phyloP scores from a whole-genome alignment of 768 basidiomycete genomes.

The Collybiopsis confluens region DNA sequence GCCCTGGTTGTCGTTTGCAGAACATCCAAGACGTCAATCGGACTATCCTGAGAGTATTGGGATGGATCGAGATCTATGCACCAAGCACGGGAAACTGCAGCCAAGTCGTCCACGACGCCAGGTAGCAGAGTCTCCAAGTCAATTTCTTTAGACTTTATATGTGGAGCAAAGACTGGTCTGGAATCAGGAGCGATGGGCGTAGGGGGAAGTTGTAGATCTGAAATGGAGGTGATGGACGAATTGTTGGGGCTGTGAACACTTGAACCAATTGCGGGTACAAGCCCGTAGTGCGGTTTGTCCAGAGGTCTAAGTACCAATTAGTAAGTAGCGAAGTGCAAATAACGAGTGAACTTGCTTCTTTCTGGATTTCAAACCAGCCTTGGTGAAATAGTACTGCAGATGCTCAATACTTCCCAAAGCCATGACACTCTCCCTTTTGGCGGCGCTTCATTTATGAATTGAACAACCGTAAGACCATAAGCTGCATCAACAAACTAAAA shows the following conservation, averaged over 20 bases:
- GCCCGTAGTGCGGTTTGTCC: slow-evolving; percentile 48
- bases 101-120: slow-evolving; percentile 72
- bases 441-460: too few species aligned
- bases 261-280: slow-evolving; percentile 77
- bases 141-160: slow-evolving; percentile 63
- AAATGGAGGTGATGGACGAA: slow-evolving; percentile 36
- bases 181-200: slow-evolving; percentile 51
- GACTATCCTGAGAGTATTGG: slow-evolving; percentile 4
- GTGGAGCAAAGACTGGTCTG: slow-evolving; percentile 40
- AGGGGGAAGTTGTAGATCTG: slow-evolving; percentile 64
- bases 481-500: too few species aligned
- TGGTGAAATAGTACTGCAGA: slow-evolving; percentile 92
- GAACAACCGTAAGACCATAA: too few species aligned
- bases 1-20: slow-evolving; percentile 79
- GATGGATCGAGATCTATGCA: slow-evolving; percentile 29
- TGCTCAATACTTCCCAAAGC: slow-evolving; percentile 94
- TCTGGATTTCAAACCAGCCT: slow-evolving; percentile 73
- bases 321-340: not conserved
- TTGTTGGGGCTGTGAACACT: slow-evolving; percentile 38
- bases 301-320: not conserved
- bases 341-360: slow-evolving; percentile 51
- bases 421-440: slow-evolving; percentile 92
- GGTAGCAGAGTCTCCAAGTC: slow-evolving; percentile 78
- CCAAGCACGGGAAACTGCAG: slow-evolving; percentile 63
- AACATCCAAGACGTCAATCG: slow-evolving; percentile 62